phyloP scores from a whole-genome alignment of 2,329 filamentous ascomycete species.

The Colletotrichum aenigma region DNA sequence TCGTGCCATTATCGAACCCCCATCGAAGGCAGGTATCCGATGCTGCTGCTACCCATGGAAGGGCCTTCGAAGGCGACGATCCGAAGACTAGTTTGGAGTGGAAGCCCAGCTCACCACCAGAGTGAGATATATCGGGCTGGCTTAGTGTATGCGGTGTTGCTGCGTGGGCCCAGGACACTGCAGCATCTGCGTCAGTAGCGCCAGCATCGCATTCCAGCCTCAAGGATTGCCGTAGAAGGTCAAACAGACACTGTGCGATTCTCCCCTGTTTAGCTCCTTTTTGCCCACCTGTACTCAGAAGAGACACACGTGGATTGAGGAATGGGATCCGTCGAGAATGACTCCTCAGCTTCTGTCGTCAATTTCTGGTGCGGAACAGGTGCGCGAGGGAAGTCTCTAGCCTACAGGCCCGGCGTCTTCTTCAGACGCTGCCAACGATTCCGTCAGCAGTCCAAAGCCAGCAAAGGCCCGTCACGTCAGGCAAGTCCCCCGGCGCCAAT shows the following conservation, averaged over 20 bases:
- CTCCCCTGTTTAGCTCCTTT: not conserved
- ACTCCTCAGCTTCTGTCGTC: not conserved
- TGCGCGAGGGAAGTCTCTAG: not conserved
- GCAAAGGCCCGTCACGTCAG: not conserved
- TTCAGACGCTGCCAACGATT: not conserved
- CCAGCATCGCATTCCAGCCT: not conserved
- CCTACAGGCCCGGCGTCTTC: not conserved
- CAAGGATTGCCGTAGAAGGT: not conserved
- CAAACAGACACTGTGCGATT: not conserved
- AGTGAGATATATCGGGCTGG: not conserved
- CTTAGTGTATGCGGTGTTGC: not conserved
- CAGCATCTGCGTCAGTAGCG: not conserved
- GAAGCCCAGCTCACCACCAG: not conserved
- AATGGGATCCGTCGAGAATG: not conserved
- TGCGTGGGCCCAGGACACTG: not conserved
- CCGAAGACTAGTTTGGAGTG: not conserved
- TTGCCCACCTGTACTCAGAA: not conserved
- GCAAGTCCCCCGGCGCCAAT: conserved; percentile 7
- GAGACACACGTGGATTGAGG: not conserved
- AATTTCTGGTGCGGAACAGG: not conserved
- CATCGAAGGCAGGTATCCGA: not conserved
- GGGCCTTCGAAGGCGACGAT: not conserved
- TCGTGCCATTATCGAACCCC: not conserved
- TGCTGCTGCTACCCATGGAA: not conserved
- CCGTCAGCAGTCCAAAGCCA: not conserved